Evolutionary conservation across 805 yeast species (phyloP), one percentile per base, ranked within the genome.

Genomic region (Tetrapisispora pingtungensis): DNA sequence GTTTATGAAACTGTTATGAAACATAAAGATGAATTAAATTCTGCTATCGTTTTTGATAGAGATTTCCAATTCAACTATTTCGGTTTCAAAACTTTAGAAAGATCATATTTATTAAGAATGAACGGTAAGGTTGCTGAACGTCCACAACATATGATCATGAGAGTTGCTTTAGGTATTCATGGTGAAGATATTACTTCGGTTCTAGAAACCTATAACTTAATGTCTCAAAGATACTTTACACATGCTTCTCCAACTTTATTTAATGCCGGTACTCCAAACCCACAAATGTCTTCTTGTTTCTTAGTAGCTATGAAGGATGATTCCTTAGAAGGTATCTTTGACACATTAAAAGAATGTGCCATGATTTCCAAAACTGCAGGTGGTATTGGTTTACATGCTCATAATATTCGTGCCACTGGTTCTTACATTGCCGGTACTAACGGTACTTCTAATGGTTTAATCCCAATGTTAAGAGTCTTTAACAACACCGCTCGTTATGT

Each of bases 401-500:
- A 84, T 57, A 83, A 88, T 63, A 80, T 89, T 42, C 77, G 97
- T 55, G 75, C 90, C 1, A 71, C 79, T 15, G 97, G 97, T 7
- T 73, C 95, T 0, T 79, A 80, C 58, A 88, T 89, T 51, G 81
- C 94, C 19, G 93, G 96, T 41, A 80, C 96, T 6, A 86, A 86
- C 61, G 97, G 97, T 35, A 78, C 84, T 2, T 87, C 96, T 1
- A 86, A 80, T 56, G 97, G 97, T 24, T 67, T 89, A 35, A 81
- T 89, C 26, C 97, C 97, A 10, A 88, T 89, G 96, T 68, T 90
- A 22, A 76, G 95, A 48, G 97, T 90, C 6, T 89, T 81, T 68
- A 90, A 89, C 68, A 84, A 86, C 64, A 88, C 97, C 14, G 96
- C 97, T 8, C 76, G 96, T 51, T 90, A 89, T 58, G 97, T 89